Conservation (phyloP, 176 grass and related monocot genomes). For the Raddia distichophylla region DNA sequence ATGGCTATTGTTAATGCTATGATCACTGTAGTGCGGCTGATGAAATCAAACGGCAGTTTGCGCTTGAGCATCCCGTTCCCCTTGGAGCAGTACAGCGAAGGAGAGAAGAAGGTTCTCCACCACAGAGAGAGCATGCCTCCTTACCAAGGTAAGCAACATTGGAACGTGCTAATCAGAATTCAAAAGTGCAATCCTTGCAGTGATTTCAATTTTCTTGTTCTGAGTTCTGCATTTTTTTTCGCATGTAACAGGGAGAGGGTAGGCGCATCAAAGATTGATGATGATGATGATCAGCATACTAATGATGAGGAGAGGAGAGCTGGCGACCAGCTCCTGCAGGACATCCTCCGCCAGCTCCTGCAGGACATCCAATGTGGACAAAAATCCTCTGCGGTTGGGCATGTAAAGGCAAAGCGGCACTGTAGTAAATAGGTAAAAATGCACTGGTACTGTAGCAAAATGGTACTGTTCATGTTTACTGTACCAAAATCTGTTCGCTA, state of each 20-base stretch:
- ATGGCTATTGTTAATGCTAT: conserved; percentile 36
- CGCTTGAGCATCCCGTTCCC: no score
- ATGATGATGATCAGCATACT: conserved; percentile 59
- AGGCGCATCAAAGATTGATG: conserved; percentile 54
- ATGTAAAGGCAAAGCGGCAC: no score
- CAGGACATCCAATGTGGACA: no score
- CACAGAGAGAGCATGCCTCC: conserved; percentile 91
- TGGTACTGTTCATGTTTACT: no score
- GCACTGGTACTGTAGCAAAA: no score
- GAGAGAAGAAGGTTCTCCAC: conserved; percentile 90
- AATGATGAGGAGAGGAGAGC: conserved; percentile 56
- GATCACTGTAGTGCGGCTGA: conserved; percentile 72
- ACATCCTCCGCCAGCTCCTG: no score
- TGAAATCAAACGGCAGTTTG: conserved; percentile 95
- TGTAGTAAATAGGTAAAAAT: no score
- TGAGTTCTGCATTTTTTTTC: conserved; percentile 38
- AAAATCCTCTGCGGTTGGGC: no score
- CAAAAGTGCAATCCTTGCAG: background rate
- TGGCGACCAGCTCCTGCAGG: no score
- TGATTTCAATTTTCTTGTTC: background rate
- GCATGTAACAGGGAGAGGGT: conserved; percentile 77
- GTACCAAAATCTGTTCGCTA: no score
- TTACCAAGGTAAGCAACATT: conserved; percentile 69
- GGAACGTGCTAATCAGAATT: background rate
- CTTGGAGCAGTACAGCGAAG: no score